Conservation (phyloP, 2,329 filamentous ascomycete species). For the Fusarium drepaniforme region DNA sequence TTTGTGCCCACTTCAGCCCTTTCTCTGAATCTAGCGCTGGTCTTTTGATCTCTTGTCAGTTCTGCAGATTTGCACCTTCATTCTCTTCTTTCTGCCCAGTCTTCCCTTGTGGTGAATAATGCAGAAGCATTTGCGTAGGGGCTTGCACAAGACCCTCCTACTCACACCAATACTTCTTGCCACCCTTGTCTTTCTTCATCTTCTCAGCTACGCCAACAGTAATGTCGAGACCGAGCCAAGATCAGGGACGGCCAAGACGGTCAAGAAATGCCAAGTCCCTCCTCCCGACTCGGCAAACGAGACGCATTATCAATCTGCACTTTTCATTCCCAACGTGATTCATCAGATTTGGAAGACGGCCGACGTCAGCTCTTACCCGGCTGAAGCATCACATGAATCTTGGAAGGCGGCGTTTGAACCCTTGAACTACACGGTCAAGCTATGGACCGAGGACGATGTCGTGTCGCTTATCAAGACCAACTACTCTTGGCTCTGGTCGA, state of each 20-base stretch:
- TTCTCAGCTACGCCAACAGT: neutral
- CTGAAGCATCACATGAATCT: neutral
- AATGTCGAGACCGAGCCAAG: neutral
- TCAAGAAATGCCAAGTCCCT: neutral
- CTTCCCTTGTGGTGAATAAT: neutral
- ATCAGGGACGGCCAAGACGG: neutral
- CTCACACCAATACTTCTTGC: neutral
- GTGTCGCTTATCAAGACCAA: neutral
- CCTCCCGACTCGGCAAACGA: neutral
- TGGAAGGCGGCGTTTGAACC: neutral
- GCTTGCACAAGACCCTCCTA: neutral
- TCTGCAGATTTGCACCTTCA: neutral
- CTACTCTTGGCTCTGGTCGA: neutral
- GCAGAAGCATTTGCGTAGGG: neutral
- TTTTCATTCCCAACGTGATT: slow-evolving; percentile 2
- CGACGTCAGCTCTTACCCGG: neutral
- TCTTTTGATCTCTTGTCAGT: neutral
- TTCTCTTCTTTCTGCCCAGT: neutral
- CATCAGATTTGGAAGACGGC: slow-evolving; percentile 14
- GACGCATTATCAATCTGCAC: neutral
- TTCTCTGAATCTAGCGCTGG: neutral
- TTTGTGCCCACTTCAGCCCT: neutral
- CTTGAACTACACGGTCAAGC: neutral
- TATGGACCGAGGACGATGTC: neutral
- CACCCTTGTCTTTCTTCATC: neutral